Evolutionary conservation across 345 rosid species (phyloP), one percentile per base, ranked within the genome.

Genomic region (Citrus maxima): DNA sequence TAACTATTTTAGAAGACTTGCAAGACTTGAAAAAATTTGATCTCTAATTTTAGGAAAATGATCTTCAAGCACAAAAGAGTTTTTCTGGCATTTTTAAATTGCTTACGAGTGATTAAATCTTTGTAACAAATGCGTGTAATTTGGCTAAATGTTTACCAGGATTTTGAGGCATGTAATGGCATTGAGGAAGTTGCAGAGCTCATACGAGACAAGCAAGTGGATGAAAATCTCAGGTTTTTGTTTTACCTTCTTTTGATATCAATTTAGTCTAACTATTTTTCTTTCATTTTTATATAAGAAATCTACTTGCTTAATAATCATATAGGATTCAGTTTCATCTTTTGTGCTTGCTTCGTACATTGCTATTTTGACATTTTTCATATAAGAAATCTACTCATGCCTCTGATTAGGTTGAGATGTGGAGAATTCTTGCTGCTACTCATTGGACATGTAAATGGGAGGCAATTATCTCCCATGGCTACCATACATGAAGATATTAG

Each of bases 371-470:
- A 24, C 40, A 49, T 65, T n/a, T 76, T 24, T 37, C 19, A 37
- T 32, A 64, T 61, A 8, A 28, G 55, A 34, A 25, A 59, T 18
- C 34, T 3, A 12, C 25, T 18, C 28, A 42, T 55, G 42, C 28
- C 54, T 70, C 40, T 73, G 71, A 61, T 74, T 84, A 96, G 98
- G 88, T 83, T 96, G 87, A 90, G 90, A 82, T 96, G 99, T 75
- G 99, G 97, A 77, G 99, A 96, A 87, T 96, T 96, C 89, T 87
- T 96, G 90, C 87, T 94, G 75, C 90, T 96, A 55, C 88, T 94
- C 60, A 89, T 93, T 70, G 99, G 98, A 13, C 98, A 94, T 78
- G 91, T 93, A 75, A 96, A 96, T 16, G 94, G 95, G 75, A 90
- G 90, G 79, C 93, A 93, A 77, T 83, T 84, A 28, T 80, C 99